Evolutionary conservation across 441 rosid genomes (phyloP), one percentile per base, ranked within the genome.

Genomic region (Croton setiger): DNA sequence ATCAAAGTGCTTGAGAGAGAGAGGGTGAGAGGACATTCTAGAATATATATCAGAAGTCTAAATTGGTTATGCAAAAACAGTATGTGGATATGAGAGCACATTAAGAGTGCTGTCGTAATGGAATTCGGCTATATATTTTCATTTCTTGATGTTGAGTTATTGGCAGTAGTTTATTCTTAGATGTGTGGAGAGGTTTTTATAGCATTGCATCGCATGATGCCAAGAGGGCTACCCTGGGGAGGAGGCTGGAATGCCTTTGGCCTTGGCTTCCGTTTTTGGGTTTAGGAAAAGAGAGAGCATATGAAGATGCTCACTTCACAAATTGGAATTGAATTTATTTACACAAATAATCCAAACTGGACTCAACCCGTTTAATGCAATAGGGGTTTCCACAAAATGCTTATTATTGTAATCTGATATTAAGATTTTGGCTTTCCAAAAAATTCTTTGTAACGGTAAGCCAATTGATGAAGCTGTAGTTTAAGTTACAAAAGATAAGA

Each of bases 121-220:
- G 63, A 67, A 59, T 9, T 56, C 21, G 47, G 65, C 69, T 52
- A 63, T 61, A n/a, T 59, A 17, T 20, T 36, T 53, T 49, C 33
- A 62, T 48, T 61, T 39, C 11, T 4, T n/a, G n/a, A 31, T 17
- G 49, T 18, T 67, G 33, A 27, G 17, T 3, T n/a, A 20, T 63
- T 33, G 60, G 17, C 43, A 21, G 27, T 10, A 43, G 43, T 31
- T 43, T 17, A 4, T 21, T 9, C 33, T 9, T 41, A 61, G 4
- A 18, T 18, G 64, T 27, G 10, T 43, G 4, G 11, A 14, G 11
- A 23, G 15, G 1, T 21, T 43, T 2, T 2, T 2, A n/a, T 27
- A 21, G 0, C 7, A 12, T 6, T 56, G 37, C n/a, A 3, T 31
- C n/a, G 13, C n/a, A 3, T 12, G n/a, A 39, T 52, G 55, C 23